phyloP scores from a whole-genome alignment of 495 filamentous ascomycete genomes.

The Penicillium arizonense region DNA sequence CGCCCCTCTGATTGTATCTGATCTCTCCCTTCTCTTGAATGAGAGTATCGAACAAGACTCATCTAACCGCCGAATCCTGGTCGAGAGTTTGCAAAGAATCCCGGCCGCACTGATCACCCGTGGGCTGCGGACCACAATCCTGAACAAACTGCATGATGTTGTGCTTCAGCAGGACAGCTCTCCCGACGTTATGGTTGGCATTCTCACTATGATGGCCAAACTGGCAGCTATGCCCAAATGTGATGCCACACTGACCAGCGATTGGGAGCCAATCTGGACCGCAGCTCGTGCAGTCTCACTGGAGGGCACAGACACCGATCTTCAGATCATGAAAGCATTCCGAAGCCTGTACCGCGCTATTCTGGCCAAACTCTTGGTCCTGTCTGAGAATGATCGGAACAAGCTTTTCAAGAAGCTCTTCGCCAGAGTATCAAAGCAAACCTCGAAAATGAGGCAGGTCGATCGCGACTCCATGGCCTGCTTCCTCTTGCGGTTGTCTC shows the following conservation, averaged over 20 bases:
- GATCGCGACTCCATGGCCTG: constrained; percentile 41
- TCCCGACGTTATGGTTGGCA: constrained; percentile 29
- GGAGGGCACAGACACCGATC: constrained; percentile 35
- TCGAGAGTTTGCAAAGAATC: constrained; percentile 43
- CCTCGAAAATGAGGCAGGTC: constrained; percentile 35
- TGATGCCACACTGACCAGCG: constrained; percentile 34
- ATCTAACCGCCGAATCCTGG: constrained; percentile 30
- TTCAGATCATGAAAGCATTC: constrained; percentile 44
- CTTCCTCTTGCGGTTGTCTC: constrained; percentile 38
- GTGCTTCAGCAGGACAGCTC: constrained; percentile 29
- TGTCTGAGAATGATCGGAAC: constrained; percentile 33
- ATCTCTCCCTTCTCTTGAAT: constrained; percentile 35
- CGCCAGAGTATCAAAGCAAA: constrained; percentile 30
- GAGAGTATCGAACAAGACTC: constrained; percentile 31
- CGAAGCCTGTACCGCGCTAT: constrained; percentile 37
- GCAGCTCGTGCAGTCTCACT: constrained; percentile 36
- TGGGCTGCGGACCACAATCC: constrained; percentile 32
- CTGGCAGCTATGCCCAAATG: constrained; percentile 43
- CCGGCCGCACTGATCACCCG: constrained; percentile 38
- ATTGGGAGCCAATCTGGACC: constrained; percentile 43
- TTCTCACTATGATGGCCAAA: constrained; percentile 45
- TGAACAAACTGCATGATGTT: constrained; percentile 38
- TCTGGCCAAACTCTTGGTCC: constrained; percentile 35
- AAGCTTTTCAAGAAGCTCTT: constrained; percentile 40
- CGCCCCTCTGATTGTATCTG: constrained; percentile 32